Evolutionary conservation across 805 yeast species (phyloP).

Genomic region (Cyberlindnera petersonii): DNA sequence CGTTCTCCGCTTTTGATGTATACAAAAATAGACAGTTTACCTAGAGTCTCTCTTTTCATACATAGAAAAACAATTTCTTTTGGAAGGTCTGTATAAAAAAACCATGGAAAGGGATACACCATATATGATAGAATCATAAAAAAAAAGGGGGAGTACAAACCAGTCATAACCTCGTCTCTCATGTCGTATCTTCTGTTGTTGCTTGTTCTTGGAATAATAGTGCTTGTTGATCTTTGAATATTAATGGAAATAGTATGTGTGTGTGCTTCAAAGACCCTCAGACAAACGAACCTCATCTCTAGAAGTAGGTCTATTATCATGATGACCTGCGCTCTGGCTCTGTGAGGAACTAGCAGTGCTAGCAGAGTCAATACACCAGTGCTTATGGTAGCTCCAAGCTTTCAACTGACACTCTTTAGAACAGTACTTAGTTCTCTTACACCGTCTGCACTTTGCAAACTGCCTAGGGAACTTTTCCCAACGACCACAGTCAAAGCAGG

Average conservation of each 20-base stretch:
- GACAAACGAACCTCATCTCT: constrained; percentile 7
- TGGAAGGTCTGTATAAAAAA: no score
- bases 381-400: constrained; percentile 91
- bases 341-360: constrained; percentile 4
- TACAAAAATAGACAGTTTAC: neutral
- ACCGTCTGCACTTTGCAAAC: constrained; percentile 91
- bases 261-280: constrained; percentile 3
- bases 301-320: constrained; percentile 1
- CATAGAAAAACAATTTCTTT: no score
- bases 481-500: constrained; percentile 85
- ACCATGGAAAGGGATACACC: no score
- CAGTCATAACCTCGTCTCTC: constrained; percentile 9
- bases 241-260: no score
- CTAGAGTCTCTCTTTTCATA: neutral
- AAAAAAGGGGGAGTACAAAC: neutral
- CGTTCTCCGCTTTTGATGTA: constrained; percentile 1
- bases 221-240: no score
- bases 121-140: neutral
- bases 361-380: constrained; percentile 69
- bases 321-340: constrained; percentile 3
- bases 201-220: no score
- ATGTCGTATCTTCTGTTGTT: constrained; percentile 2
- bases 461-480: constrained; percentile 92
- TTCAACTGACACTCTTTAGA: constrained; percentile 85
- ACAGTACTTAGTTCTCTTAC: constrained; percentile 93